Evolutionary conservation across 768 basidiomycete species (phyloP).

Genomic region (Tylopilus balloui): DNA sequence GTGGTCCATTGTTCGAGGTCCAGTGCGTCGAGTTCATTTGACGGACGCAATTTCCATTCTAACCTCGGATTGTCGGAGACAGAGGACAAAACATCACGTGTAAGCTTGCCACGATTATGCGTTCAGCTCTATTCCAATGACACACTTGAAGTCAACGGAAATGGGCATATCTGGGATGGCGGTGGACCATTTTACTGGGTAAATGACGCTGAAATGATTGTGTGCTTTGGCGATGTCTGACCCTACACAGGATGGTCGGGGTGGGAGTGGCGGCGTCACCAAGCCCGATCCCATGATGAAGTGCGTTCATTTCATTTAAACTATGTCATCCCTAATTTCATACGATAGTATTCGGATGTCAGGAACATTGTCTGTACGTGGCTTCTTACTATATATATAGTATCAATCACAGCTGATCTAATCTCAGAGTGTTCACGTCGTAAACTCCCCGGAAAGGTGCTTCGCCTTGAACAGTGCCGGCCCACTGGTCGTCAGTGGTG

Average conservation of each 20-base stretch:
- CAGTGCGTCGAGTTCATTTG: slow-evolving; percentile 30
- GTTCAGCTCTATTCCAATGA: not conserved
- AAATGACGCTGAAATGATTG: not conserved
- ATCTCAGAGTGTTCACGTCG: slow-evolving; percentile 32
- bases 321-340: not conserved
- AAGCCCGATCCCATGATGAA: slow-evolving; percentile 40
- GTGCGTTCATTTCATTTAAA: slow-evolving; percentile 17
- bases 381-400: not conserved
- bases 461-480: slow-evolving; percentile 30
- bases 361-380: slow-evolving; percentile 35
- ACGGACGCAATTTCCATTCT: not conserved
- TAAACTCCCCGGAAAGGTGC: slow-evolving; percentile 38
- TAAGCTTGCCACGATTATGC: slow-evolving; percentile 22
- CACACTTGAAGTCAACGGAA: slow-evolving; percentile 34
- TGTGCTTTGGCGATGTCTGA: not conserved
- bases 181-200: slow-evolving; percentile 45
- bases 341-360: slow-evolving; percentile 36
- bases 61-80: not conserved
- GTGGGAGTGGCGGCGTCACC: slow-evolving; percentile 5
- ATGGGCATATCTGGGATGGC: slow-evolving; percentile 39
- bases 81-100: slow-evolving; percentile 50
- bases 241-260: slow-evolving; percentile 24
- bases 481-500: slow-evolving; percentile 38
- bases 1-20: slow-evolving; percentile 51
- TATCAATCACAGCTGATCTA: not conserved